Evolutionary conservation across 2,329 filamentous ascomycete species (phyloP), one percentile per base, ranked within the genome.

Genomic region (Chalara sp.): DNA sequence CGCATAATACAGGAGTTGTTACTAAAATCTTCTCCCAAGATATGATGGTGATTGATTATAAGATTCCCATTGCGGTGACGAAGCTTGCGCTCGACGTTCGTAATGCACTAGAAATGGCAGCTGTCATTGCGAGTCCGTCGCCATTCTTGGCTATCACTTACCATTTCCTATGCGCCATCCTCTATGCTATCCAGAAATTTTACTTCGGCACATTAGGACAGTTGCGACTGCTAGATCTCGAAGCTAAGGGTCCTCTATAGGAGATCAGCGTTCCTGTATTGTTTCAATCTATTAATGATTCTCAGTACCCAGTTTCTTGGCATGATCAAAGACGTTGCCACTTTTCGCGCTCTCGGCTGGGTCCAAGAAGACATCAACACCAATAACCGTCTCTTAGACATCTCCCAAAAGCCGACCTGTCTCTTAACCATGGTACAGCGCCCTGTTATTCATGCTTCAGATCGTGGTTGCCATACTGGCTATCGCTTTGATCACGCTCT

Each of bases 381-480:
- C 41, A n/a, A 29, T 21, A 43, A n/a, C 41, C n/a, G 58, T 6
- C 67, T 78, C 0, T 65, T 83, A 1, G 75, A 83, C 53, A 64
- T 65, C 6, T 79, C 78, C 0, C 80, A 83, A 57, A 65, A 69
- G 21, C 79, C 80, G 0, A 77, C 76, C 46, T 83, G 83, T 57
- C 69, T 81, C 0, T 68, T 83, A 7, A 75, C 72, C 50, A 72
- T 74, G 42, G 71, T 81, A 2, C 80, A 83, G 60, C 70, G 76
- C 30, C 79, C 68, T 83, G 0, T 68, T 61, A 0, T 67, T 83
- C 1, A 69, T 72, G 0, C 50, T 61, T 7, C 48, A 58, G 21
- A 44, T 58, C 1, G 32, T 61, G 21, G 58, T 59, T 10, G 43
- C 37, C 10, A 55, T 57, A 10, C 32, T 69, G 1, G 66, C 65